Evolutionary conservation across 768 basidiomycete genomes (phyloP).

Genomic region (Stropharia rugosoannulata): DNA sequence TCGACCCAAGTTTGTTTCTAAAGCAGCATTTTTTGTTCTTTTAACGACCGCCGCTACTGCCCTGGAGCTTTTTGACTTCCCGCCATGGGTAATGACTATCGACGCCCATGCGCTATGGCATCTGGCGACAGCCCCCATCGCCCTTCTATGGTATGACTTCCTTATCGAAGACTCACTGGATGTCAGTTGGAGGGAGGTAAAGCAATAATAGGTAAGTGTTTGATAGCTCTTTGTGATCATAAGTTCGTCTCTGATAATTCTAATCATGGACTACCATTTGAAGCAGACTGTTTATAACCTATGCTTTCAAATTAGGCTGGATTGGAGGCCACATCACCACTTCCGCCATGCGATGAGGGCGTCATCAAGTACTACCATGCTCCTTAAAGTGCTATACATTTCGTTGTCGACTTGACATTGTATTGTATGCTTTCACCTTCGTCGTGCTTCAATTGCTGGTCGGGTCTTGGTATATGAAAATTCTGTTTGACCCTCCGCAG

Average conservation of each 20-base stretch:
- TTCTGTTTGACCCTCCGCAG: background rate
- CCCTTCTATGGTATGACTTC: conserved; percentile 84
- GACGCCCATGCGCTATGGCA: conserved; percentile 98
- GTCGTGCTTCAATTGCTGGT: background rate
- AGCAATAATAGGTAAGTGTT: background rate
- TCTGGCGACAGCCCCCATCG: conserved; percentile 75
- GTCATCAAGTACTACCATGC: too few species aligned
- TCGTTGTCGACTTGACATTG: background rate
- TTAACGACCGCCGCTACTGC: conserved; percentile 73
- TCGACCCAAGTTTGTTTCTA: conserved; percentile 52
- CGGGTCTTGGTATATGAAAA: background rate
- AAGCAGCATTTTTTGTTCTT: conserved; percentile 59
- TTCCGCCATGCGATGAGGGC: too few species aligned
- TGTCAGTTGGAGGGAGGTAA: conserved; percentile 53
- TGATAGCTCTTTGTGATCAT: background rate
- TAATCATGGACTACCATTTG: background rate
- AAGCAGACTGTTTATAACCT: background rate
- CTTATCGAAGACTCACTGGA: conserved; percentile 72
- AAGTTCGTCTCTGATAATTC: background rate
- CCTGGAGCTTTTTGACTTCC: conserved; percentile 91
- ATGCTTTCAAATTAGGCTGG: too few species aligned
- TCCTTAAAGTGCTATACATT: background rate
- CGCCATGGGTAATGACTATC: conserved; percentile 69
- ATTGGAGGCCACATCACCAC: too few species aligned
- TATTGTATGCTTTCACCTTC: background rate